Base-by-base conservation (phyloP, 805 yeast species). In the Jamesozyma spencerorum region DNA sequence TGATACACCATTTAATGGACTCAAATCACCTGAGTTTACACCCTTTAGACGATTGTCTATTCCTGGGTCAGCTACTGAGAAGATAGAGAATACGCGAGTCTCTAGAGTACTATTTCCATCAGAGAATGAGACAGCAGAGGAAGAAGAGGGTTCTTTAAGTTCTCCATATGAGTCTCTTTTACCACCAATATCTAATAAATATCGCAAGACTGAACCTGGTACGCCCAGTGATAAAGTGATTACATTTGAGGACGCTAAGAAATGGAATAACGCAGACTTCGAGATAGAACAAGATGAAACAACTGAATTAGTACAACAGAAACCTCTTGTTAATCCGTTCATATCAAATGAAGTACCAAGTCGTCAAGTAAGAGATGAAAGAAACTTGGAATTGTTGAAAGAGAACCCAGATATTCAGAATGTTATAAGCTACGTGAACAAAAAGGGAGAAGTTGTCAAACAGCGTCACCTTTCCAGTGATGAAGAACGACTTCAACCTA, bases 211-310 rank as follows among this genome's bases (percentile, higher is more conserved):
- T 15, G 47, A 36, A 8, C 61, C 62, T 1, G 57, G 57, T 2
- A 67, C 72, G 0, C 72, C 72, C 10, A 51, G 57, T 33, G 58
- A 58, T 31, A 58, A 57, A 33, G 35, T 66, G 3, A 60, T 65
- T 8, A 54, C 64, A 4, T 53, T 53, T 32, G 57, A 58, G 15
- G 42, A 61, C 38, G 58, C 64, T 3, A 42, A 47, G 19, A 49
- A 60, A 34, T 66, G 69, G 68, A 53, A 61, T 31, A 57, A 63
- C 26, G 31, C 31, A 5, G 15, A 28, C 19, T 37, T 37, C 39
- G 36, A 4, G 3, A 22, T 18, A 10, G 49, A 39, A 6, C 43
- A 45, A 6, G 31, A 50, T 15, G 47, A 39, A 26, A 42, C 38
- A 2, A 51, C 43, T 13, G 43, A 44, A 2, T 18, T 43, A 5